phyloP scores from a whole-genome alignment of 345 rosid species.

The Moricandia arvensis region DNA sequence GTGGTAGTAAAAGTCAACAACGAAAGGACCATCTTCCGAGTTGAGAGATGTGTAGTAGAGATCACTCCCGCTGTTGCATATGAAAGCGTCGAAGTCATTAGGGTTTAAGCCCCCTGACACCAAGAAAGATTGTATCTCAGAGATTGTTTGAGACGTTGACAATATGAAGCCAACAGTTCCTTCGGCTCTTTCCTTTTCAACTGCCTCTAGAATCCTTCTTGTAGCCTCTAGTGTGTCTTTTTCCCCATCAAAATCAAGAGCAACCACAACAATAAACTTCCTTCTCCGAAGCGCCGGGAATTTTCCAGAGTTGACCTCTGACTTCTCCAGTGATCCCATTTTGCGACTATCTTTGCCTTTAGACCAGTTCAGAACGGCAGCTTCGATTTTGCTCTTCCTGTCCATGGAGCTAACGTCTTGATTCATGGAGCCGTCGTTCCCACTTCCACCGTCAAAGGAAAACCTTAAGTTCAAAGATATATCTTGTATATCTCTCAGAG shows the following conservation, averaged over 20 bases:
- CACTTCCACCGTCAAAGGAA: constrained; percentile 73
- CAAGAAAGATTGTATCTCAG: constrained; percentile 77
- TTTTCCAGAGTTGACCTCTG: constrained; percentile 59
- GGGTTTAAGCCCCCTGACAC: constrained; percentile 66
- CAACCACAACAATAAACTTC: constrained; percentile 72
- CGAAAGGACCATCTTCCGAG: constrained; percentile 69
- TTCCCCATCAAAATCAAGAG: constrained; percentile 67
- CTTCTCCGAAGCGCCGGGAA: constrained; percentile 87
- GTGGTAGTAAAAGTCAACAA: constrained; percentile 87
- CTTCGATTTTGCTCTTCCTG: constrained; percentile 69
- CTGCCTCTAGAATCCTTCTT: constrained; percentile 63
- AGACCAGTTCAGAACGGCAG: constrained; percentile 75
- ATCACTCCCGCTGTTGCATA: constrained; percentile 95
- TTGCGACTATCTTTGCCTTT: constrained; percentile 70
- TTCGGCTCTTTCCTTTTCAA: constrained; percentile 76
- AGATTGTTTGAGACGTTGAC: constrained; percentile 77
- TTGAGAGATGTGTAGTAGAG: constrained; percentile 81
- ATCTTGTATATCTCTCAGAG: constrained; percentile 92
- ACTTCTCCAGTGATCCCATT: constrained; percentile 57
- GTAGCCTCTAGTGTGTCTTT: constrained; percentile 54
- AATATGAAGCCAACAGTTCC: constrained; percentile 84
- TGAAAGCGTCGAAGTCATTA: constrained; percentile 87
- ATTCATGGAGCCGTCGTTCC: constrained; percentile 52
- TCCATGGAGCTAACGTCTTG: constrained; percentile 61
- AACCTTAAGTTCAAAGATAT: constrained; percentile 89